Conservation (phyloP, 257 asterid species). For the Voacanga thouarsii region DNA sequence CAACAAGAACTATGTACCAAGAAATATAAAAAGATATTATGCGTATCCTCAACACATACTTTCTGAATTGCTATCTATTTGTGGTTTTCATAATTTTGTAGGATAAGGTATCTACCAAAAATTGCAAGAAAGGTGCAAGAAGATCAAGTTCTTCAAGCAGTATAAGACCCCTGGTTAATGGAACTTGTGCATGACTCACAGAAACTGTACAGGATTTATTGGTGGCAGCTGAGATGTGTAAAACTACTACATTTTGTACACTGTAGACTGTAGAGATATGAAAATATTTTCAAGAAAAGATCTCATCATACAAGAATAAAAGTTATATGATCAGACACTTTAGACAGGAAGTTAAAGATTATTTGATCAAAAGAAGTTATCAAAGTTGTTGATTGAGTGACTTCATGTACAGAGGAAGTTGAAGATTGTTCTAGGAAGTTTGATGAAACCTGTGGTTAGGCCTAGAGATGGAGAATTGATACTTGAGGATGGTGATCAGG, state of each 20-base stretch:
- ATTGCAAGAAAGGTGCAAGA: slow-evolving; percentile 21
- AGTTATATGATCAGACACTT: not conserved
- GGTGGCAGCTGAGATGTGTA: slow-evolving; percentile 27
- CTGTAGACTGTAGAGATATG: not conserved
- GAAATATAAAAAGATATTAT: too few species aligned
- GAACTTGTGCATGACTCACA: not conserved
- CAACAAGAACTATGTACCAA: too few species aligned
- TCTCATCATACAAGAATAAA: not conserved
- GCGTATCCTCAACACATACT: too few species aligned
- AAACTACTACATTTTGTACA: slow-evolving; percentile 34
- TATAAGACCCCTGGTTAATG: slow-evolving; percentile 5
- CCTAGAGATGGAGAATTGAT: slow-evolving; percentile 77
- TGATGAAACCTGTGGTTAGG: slow-evolving; percentile 93
- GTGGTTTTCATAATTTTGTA: slow-evolving; percentile 28
- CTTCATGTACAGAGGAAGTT: slow-evolving; percentile 47
- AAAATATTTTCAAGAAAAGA: not conserved
- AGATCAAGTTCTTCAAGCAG: slow-evolving; percentile 40
- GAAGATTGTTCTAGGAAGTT: slow-evolving; percentile 83
- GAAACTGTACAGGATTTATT: slow-evolving; percentile 45
- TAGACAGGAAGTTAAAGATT: not conserved
- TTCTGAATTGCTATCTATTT: not conserved
- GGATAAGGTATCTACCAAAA: slow-evolving; percentile 53
- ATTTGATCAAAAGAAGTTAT: not conserved
- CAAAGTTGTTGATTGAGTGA: slow-evolving; percentile 5
- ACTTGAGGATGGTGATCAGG: slow-evolving; percentile 92